A percentile compares a stretch with the other conserved stretches of the same genome.
phyloP scores from a whole-genome alignment of 805 yeast genomes.

The Candida tallmaniae region DNA sequence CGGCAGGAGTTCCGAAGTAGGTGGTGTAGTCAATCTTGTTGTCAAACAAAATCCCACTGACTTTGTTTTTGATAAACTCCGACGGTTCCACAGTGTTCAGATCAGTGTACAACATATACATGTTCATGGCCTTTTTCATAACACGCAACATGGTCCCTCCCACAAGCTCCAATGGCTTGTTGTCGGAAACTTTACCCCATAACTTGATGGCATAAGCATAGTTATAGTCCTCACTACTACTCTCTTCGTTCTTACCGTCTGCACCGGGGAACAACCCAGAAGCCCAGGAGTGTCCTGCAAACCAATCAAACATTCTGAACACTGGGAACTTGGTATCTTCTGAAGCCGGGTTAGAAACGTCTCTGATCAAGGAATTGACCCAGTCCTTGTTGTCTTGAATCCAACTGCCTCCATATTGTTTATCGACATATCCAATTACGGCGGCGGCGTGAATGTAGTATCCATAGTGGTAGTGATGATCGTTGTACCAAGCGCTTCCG shows the following conservation, averaged over 20 bases:
- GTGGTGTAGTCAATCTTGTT: slow-evolving; percentile 69
- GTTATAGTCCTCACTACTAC: slow-evolving; percentile 68
- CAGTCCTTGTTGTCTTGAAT: slow-evolving; percentile 43
- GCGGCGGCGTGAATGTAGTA: slow-evolving; percentile 82
- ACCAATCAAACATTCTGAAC: slow-evolving; percentile 69
- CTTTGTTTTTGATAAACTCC: slow-evolving; percentile 52
- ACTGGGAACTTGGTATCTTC: slow-evolving; percentile 59
- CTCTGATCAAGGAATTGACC: slow-evolving; percentile 58
- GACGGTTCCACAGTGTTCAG: slow-evolving; percentile 53
- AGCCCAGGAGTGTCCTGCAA: slow-evolving; percentile 73
- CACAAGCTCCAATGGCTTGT: slow-evolving; percentile 40
- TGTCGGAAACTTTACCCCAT: slow-evolving; percentile 58
- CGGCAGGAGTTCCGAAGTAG: slow-evolving; percentile 50
- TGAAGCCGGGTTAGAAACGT: slow-evolving; percentile 57
- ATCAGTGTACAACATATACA: slow-evolving; percentile 47
- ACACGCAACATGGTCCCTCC: slow-evolving; percentile 53
- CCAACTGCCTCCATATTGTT: slow-evolving; percentile 50
- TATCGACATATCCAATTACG: slow-evolving; percentile 60
- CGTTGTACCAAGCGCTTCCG: slow-evolving; percentile 74
- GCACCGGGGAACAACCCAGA: slow-evolving; percentile 62
- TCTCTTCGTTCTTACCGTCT: slow-evolving; percentile 73
- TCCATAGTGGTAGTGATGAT: slow-evolving; percentile 84
- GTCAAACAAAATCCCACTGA: slow-evolving; percentile 67
- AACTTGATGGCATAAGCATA: slow-evolving; percentile 62
- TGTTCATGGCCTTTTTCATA: slow-evolving; percentile 45